Evolutionary conservation across 2,329 filamentous ascomycete species (phyloP).

Genomic region (Cercospora sp.): DNA sequence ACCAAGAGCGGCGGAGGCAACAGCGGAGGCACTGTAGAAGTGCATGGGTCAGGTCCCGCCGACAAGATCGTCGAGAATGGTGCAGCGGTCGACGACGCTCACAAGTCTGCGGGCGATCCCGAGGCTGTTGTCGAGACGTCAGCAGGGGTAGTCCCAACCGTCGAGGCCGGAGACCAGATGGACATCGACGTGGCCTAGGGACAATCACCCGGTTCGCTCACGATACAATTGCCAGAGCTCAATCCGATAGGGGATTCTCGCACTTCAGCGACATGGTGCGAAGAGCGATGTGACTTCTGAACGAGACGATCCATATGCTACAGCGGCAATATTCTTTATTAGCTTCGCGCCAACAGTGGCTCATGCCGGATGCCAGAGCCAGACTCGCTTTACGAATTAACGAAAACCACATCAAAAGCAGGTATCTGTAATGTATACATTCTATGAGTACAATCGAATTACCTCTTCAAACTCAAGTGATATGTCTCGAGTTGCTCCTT

Average conservation of each 20-base stretch:
- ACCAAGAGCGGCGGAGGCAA: constrained; percentile 19
- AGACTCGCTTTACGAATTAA: constrained; percentile 5
- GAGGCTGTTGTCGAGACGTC: neutral
- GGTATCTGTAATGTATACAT: constrained; percentile 13
- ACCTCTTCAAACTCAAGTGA: constrained; percentile 49
- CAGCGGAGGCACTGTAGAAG: constrained; percentile 25
- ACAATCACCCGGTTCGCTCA: neutral
- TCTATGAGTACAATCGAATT: neutral
- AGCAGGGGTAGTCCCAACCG: neutral
- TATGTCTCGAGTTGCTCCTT: constrained; percentile 61
- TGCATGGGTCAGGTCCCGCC: constrained; percentile 17
- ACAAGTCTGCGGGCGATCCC: neutral
- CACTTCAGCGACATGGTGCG: neutral
- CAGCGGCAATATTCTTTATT: neutral
- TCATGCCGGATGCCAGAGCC: neutral
- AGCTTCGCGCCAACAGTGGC: neutral
- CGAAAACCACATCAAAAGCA: constrained; percentile 5
- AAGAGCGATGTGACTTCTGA: neutral
- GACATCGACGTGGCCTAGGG: neutral
- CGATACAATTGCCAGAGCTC: neutral
- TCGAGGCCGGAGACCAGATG: constrained; percentile 5
- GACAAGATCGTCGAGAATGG: neutral
- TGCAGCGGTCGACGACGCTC: neutral
- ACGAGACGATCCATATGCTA: neutral
- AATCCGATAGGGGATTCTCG: neutral